Evolutionary conservation across 768 basidiomycete species (phyloP).

Genomic region (Ephemerocybe angulata): DNA sequence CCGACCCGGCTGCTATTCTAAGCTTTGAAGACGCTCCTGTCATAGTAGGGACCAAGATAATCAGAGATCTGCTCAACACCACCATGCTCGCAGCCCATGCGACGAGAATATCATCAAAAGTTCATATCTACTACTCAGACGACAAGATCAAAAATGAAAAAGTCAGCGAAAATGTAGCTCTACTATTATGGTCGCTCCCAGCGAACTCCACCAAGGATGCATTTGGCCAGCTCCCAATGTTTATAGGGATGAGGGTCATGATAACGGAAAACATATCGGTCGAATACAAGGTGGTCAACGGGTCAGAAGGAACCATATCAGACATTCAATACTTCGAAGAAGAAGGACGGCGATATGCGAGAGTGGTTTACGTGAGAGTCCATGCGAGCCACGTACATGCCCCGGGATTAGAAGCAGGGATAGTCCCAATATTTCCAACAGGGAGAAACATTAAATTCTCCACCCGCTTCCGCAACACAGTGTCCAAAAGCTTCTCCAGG

Average conservation of each 20-base stretch:
- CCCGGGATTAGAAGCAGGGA: neutral
- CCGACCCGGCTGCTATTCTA: neutral
- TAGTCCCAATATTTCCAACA: neutral
- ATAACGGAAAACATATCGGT: slow-evolving; percentile 18
- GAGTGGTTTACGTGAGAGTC: neutral
- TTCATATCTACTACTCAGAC: neutral
- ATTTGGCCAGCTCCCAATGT: slow-evolving; percentile 14
- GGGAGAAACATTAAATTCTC: neutral
- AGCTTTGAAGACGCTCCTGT: slow-evolving; percentile 14
- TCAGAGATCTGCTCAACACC: slow-evolving; percentile 12
- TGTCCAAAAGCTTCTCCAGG: neutral
- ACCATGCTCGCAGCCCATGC: slow-evolving; percentile 8
- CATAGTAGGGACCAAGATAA: slow-evolving; percentile 14
- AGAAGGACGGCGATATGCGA: neutral
- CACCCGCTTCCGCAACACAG: neutral
- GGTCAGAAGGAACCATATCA: neutral
- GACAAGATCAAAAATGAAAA: neutral
- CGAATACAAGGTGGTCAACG: slow-evolving; percentile 1
- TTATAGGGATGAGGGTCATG: slow-evolving; percentile 18
- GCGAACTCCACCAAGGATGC: slow-evolving; percentile 4
- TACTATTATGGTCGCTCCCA: slow-evolving; percentile 9
- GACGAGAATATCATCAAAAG: neutral
- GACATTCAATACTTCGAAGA: neutral
- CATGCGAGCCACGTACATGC: neutral
- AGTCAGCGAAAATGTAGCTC: neutral